Conservation (phyloP, 139 green algal genomes). For the Volvox africanus region DNA sequence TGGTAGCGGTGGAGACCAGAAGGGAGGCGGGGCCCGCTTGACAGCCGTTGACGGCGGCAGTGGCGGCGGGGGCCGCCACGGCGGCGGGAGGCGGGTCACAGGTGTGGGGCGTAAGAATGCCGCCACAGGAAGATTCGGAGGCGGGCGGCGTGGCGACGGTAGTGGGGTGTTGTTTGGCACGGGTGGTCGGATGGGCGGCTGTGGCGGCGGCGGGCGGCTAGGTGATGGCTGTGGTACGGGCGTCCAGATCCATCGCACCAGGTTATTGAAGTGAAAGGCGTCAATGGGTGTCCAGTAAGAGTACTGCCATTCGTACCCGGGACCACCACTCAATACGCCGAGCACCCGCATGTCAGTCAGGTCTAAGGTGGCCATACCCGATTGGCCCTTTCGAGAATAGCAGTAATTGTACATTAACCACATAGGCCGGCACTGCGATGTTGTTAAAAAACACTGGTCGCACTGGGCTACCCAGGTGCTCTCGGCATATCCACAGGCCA, state of each 20-base stretch:
- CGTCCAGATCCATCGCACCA: slow-evolving; percentile 13
- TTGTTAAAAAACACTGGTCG: slow-evolving; percentile 42
- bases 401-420: slow-evolving; percentile 59
- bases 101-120: no score
- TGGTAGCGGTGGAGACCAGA: background rate
- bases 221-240: background rate
- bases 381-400: slow-evolving; percentile 55
- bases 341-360: slow-evolving; percentile 46
- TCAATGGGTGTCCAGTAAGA: slow-evolving; percentile 52
- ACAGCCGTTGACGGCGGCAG: background rate
- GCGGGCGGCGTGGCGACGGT: background rate
- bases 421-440: slow-evolving; percentile 18
- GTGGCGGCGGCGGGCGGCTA: background rate
- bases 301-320: background rate
- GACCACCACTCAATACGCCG: slow-evolving; percentile 57
- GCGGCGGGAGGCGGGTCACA: background rate
- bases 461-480: slow-evolving; percentile 36
- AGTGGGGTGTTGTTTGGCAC: background rate
- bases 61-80: background rate
- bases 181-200: background rate
- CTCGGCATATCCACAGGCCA: slow-evolving; percentile 33
- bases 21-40: background rate
- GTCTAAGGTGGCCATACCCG: slow-evolving; percentile 53
- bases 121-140: no score
- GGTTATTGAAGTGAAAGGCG: slow-evolving; percentile 45